Evolutionary conservation across 2,329 filamentous ascomycete genomes (phyloP), one percentile per base, ranked within the genome.

Genomic region (Plectosphaerella sp.): DNA sequence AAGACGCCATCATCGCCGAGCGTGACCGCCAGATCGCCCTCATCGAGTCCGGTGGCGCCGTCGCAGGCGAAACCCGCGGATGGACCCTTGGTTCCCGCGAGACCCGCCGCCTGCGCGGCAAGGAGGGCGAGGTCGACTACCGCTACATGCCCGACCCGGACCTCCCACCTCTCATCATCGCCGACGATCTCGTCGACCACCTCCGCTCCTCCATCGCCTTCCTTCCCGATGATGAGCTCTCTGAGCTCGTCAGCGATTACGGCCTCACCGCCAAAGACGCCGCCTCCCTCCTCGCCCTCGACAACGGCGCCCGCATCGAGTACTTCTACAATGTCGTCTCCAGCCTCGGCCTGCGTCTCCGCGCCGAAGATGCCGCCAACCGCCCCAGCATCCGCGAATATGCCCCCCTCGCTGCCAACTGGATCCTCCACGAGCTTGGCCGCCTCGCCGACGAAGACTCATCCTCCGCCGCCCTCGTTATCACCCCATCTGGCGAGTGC

Each of bases 101-200:
- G 65, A 97, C 94, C 4, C 84, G 83, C 53, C 81, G 87, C 41
- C 73, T 99, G 43, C 82, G 94, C 62, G 91, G 91, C 24, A 99
- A 99, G 68, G 94, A 97, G 68, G 94, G 94, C 47, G 93, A 96
- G 64, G 91, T 97, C 6, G 94, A 99, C 68, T 99, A 99, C 69
- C 81, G 94, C 42, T 99, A 99, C 66, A 97, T 99, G 93, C 93
- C 94, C 0, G 94, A 99, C 66, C 90, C 94, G 5, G 94, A 99
- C 65, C 77, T 99, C 14, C 80, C 83, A 0, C 91, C 94, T 2
- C 76, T 99, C 2, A 66, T 91, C 3, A 87, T 99, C 54, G 85
- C 84, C 8, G 64, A 77, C 2, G 84, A 89, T 52, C 75, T 97
- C 1, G 73, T 97, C 5, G 64, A 76, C 5, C 76, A 86, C 57